Conservation (phyloP, 345 rosid species). For the Euclidium syriacum region DNA sequence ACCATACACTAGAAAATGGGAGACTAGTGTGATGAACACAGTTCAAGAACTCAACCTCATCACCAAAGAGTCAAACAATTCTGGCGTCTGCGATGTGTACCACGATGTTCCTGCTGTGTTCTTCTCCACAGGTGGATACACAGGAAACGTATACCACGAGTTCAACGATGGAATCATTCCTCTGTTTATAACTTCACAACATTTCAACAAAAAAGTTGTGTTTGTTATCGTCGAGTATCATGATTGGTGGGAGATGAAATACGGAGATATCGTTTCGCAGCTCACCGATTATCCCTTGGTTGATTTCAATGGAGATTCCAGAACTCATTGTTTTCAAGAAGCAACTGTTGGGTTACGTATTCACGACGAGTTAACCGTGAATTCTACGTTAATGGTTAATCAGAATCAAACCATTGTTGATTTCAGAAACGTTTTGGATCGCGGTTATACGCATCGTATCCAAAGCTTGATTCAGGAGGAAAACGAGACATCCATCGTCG, state of each 20-base stretch:
- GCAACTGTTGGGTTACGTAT: slow-evolving; percentile 70
- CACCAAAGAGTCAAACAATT: slow-evolving; percentile 23
- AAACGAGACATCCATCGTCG: slow-evolving; percentile 9
- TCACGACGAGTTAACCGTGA: slow-evolving; percentile 65
- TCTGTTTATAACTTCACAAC: slow-evolving; percentile 70
- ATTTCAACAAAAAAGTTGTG: slow-evolving; percentile 59
- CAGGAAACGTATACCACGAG: slow-evolving; percentile 79
- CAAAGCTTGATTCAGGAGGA: slow-evolving; percentile 40
- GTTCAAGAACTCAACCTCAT: slow-evolving; percentile 58
- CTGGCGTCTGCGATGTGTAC: slow-evolving; percentile 45
- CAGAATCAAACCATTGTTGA: slow-evolving; percentile 47
- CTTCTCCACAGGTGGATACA: slow-evolving; percentile 84
- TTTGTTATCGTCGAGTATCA: slow-evolving; percentile 80
- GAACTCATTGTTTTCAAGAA: slow-evolving; percentile 78
- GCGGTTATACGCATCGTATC: slow-evolving; percentile 52
- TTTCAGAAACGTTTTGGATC: slow-evolving; percentile 54
- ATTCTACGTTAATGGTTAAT: slow-evolving; percentile 36
- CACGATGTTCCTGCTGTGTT: slow-evolving; percentile 70
- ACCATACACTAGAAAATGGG: slow-evolving; percentile 93
- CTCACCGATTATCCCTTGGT: slow-evolving; percentile 53
- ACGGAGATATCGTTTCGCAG: slow-evolving; percentile 50
- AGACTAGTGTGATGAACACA: slow-evolving; percentile 61
- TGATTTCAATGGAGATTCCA: slow-evolving; percentile 54
- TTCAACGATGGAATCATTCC: slow-evolving; percentile 84
- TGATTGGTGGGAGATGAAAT: slow-evolving; percentile 79